Evolutionary conservation across 345 rosid genomes (phyloP), one percentile per base, ranked within the genome.

Genomic region (Xanthoceras sorbifolium): DNA sequence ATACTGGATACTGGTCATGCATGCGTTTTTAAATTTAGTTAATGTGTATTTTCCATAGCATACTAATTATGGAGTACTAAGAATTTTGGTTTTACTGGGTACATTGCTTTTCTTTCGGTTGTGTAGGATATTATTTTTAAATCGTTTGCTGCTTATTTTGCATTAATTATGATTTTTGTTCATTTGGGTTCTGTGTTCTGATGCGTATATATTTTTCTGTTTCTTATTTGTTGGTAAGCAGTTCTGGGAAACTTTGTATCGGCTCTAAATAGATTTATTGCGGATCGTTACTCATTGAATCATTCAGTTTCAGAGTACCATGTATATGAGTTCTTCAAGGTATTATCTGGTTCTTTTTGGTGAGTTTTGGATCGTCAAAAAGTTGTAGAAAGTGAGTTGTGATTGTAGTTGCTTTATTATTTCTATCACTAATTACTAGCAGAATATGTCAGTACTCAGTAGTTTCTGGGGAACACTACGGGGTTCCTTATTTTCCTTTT

Each of bases 311-410:
- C 98, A 2, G 99, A 96, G 77, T 96, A 96, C 78, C 89, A 96
- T 71, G 99, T 92, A 34, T 96, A 96, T 28, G 99, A 96, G 84
- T 96, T 96, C 84, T 96, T 90, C 89, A 93, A 82, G 99, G 99
- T 95, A 90, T 59, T 69, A 26, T 67, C 48, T 20, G 23, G 40
- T 77, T 52, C 44, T 62, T 71, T 42, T 72, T 71, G 4, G 40
- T 72, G 34, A 22, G 11, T 36, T 15, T 75, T 70, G 18, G 54
- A 17, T 77, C 7, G 20, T 64, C 22, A 67, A 25, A 26, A 65
- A 25, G 20, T 52, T 3, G 20, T 28, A 50, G 15, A 66, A 31
- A 31, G 9, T 42, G 12, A 61, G 17, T 25, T 60, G 57, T 36
- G 38, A 42, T 22, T 55, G 18, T 29, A 46, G 12, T 46, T 17